Conservation (phyloP, 768 basidiomycete species). For the Galerina sulciceps region DNA sequence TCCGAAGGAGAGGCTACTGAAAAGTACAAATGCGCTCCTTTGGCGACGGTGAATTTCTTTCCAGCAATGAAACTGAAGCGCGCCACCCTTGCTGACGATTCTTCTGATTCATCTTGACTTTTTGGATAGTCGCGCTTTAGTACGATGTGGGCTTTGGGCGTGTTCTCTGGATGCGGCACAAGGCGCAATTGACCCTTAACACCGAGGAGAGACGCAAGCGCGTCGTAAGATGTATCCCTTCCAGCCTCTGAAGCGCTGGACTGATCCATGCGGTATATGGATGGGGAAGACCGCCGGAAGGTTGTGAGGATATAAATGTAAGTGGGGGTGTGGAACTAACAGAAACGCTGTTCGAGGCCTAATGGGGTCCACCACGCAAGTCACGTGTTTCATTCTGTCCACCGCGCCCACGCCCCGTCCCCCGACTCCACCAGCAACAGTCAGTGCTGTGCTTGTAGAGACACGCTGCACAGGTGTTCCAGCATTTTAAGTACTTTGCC, state of each 20-base stretch:
- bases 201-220: conserved; percentile 61
- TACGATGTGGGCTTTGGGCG: conserved; percentile 71
- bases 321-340: conserved; percentile 18
- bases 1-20: conserved; percentile 47
- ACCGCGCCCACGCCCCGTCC: too few relatives aligned
- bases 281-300: conserved; percentile 11
- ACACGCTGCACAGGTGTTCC: too few relatives aligned
- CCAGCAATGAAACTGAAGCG: conserved; percentile 70
- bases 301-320: conserved; percentile 13
- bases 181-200: conserved; percentile 66
- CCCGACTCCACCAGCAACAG: too few relatives aligned
- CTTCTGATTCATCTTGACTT: conserved; percentile 49
- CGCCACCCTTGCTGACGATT: conserved; percentile 40
- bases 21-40: conserved; percentile 72
- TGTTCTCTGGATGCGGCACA: conserved; percentile 61
- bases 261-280: conserved; percentile 37
- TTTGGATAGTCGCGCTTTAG: conserved; percentile 61
- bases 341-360: conserved; percentile 23
- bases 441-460: too few relatives aligned
- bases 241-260: conserved; percentile 40
- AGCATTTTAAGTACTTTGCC: not conserved
- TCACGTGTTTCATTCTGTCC: conserved; percentile 15
- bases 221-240: conserved; percentile 26
- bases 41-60: conserved; percentile 71
- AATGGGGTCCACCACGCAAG: conserved; percentile 15